phyloP scores from a whole-genome alignment of 192 early-diverging fungal species.

The Chytriomyces sp. region DNA sequence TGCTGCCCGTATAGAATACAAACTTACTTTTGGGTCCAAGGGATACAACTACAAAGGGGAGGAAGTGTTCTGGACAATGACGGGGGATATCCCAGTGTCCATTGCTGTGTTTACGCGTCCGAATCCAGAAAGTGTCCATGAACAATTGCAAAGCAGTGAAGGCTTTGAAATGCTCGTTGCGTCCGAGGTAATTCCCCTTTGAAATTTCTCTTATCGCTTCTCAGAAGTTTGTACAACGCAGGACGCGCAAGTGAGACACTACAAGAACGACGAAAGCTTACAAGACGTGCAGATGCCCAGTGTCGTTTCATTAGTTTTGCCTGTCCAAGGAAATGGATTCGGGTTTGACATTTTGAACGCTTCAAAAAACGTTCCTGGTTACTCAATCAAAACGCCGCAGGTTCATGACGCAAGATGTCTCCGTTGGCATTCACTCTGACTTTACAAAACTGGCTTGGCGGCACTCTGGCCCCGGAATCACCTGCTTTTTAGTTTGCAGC shows the following conservation, averaged over 20 bases:
- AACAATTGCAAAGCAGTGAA: constrained; percentile 1
- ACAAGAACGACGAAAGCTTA: constrained; percentile 6
- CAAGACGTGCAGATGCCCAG: not conserved
- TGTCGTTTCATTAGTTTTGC: not conserved
- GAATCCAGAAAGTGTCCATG: not conserved
- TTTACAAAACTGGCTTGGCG: not conserved
- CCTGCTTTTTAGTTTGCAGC: constrained; percentile 3
- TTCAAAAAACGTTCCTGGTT: not conserved
- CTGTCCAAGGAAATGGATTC: not conserved
- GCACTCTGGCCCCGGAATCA: not conserved
- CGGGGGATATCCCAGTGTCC: constrained; percentile 22
- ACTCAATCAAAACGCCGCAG: not conserved
- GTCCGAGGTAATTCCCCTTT: not conserved
- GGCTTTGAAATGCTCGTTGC: not conserved
- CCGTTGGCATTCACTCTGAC: not conserved
- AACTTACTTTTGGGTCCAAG: not conserved
- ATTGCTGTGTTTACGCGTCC: not conserved
- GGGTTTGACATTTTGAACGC: not conserved
- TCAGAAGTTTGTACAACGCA: not conserved
- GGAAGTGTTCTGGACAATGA: constrained; percentile 33
- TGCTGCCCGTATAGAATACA: no score
- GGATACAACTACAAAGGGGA: constrained; percentile 31
- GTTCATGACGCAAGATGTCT: constrained; percentile 4
- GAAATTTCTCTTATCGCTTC: not conserved
- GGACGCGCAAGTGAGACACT: constrained; percentile 2